phyloP scores from a whole-genome alignment of 1,284 basidiomycete species.

The Paramarasmius palmivorus region DNA sequence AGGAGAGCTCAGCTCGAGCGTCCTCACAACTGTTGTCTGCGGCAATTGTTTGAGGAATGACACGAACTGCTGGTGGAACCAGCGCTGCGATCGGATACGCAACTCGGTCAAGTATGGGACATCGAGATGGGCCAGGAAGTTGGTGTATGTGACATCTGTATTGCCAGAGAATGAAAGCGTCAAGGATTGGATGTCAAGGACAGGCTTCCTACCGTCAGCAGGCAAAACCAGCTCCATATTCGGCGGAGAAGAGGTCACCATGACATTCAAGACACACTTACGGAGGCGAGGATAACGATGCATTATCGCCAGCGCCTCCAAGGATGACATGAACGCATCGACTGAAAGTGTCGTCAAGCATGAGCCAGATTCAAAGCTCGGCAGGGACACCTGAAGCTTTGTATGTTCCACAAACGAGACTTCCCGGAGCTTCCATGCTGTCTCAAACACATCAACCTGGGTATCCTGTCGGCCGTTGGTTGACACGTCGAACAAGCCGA shows the following conservation, averaged over 20 bases:
- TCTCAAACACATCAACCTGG: neutral
- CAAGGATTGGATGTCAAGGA: neutral
- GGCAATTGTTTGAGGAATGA: neutral
- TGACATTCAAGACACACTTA: neutral
- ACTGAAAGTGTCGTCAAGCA: neutral
- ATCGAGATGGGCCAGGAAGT: neutral
- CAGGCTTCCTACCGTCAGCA: too few relatives aligned
- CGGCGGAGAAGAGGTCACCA: neutral
- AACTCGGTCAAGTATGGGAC: neutral
- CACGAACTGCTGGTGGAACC: neutral
- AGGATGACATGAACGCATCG: neutral
- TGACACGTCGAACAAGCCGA: neutral
- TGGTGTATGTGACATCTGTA: neutral
- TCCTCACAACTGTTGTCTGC: neutral
- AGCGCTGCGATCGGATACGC: neutral
- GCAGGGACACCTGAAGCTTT: neutral
- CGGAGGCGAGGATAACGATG: neutral
- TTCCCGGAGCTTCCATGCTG: neutral
- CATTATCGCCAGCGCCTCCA: neutral
- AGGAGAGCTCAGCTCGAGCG: conserved; percentile 4
- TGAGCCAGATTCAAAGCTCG: neutral
- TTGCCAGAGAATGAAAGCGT: neutral
- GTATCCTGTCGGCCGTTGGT: neutral
- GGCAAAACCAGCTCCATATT: neutral
- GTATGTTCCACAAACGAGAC: neutral